phyloP scores from a whole-genome alignment of 345 rosid genomes.

The Euclidium syriacum region DNA sequence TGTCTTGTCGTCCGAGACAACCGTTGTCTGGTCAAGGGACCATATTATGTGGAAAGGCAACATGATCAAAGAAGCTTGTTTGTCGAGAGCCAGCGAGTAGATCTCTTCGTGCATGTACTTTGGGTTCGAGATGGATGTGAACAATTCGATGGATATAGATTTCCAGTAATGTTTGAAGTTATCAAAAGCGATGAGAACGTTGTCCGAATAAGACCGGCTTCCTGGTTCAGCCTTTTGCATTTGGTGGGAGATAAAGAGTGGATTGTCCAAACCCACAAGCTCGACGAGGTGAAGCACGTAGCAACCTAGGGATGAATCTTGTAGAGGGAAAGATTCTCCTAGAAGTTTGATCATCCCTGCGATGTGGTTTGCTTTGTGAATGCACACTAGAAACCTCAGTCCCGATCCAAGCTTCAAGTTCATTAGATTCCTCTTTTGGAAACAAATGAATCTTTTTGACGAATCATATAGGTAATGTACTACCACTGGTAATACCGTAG shows the following conservation, averaged over 20 bases:
- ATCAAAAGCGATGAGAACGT: constrained; percentile 23
- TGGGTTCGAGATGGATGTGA: constrained; percentile 29
- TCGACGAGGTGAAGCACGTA: constrained; percentile 29
- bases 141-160: constrained; percentile 9
- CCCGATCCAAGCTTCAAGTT: constrained; percentile 25
- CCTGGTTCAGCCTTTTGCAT: constrained; percentile 29
- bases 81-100: constrained; percentile 45
- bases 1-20: constrained; percentile 29
- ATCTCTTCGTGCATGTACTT: constrained; percentile 52
- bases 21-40: constrained; percentile 30
- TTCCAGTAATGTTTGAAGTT: constrained; percentile 21
- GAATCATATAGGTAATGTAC: constrained; percentile 34
- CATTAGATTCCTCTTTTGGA: constrained; percentile 39
- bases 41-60: constrained; percentile 53
- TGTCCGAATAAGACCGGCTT: constrained; percentile 15
- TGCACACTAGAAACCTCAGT: constrained; percentile 40
- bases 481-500: constrained; percentile 18
- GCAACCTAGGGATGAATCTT: constrained; percentile 5
- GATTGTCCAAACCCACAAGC: constrained; percentile 28
- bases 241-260: constrained; percentile 31
- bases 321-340: constrained; percentile 9
- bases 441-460: constrained; percentile 42
- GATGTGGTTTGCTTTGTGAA: constrained; percentile 42
- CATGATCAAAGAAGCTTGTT: constrained; percentile 37
- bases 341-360: constrained; percentile 26